Percentiles rank a stretch among this genome's conserved stretches.
These are phyloP conservation scores for Leucaena leucocephala DNA, from an alignment of 306 rosid species.

Conservation along the genomic window DNA sequence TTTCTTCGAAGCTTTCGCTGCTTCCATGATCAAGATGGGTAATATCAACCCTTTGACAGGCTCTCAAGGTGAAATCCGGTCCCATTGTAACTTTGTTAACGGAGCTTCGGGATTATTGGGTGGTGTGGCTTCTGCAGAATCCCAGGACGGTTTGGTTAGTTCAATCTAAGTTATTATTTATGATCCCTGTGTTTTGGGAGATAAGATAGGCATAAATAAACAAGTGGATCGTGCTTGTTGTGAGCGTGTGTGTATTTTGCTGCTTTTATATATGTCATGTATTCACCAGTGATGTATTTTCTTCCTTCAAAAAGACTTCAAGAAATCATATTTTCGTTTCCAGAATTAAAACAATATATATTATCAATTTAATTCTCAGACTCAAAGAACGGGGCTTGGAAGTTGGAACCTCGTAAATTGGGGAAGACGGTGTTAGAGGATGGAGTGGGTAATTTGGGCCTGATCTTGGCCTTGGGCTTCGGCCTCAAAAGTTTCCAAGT, in stretches of 20 bases:
- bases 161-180: neutral
- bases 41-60: conserved; percentile 17
- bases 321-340: too few relatives aligned
- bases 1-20: neutral
- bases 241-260: neutral
- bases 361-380: too few relatives aligned
- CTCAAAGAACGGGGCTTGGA: too few relatives aligned
- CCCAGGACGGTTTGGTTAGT: neutral
- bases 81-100: conserved; percentile 2
- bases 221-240: neutral
- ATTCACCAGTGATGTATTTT: neutral
- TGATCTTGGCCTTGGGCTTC: too few relatives aligned
- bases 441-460: too few relatives aligned
- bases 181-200: neutral
- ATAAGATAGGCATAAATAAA: neutral
- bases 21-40: conserved; percentile 28
- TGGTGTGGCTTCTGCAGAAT: neutral
- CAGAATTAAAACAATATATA: too few relatives aligned
- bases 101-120: neutral
- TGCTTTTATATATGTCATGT: neutral
- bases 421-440: too few relatives aligned
- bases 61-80: neutral
- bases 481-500: too few relatives aligned
- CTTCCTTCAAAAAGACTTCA: neutral
- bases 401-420: too few relatives aligned